Evolutionary conservation across 108 stramenopile genomes (phyloP).

Genomic region (Stephanodiscus minutulus): DNA sequence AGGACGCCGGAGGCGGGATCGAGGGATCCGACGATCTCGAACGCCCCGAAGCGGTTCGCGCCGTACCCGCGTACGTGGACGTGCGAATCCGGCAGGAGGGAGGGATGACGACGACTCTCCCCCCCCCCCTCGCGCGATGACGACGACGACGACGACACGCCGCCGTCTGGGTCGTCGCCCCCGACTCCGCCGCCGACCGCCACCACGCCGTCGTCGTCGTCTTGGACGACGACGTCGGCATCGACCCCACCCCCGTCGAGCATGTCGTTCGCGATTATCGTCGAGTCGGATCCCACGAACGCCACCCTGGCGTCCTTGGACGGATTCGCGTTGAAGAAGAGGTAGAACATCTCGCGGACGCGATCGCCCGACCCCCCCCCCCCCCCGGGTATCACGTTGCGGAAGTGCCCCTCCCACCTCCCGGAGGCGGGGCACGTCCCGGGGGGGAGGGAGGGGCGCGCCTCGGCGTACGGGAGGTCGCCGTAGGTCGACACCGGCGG

Average conservation of each 20-base stretch:
- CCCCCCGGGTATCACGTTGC: conserved; percentile 45
- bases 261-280: conserved; percentile 29
- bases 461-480: conserved; percentile 65
- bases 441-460: conserved; percentile 22
- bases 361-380: conserved; percentile 16
- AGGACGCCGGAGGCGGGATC: conserved; percentile 51
- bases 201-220: conserved; percentile 9
- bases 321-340: conserved; percentile 81
- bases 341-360: conserved; percentile 63
- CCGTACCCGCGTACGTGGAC: conserved; percentile 77
- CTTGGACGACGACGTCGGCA: background rate
- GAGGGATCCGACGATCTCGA: conserved; percentile 79
- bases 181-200: background rate
- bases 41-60: conserved; percentile 80
- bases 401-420: conserved; percentile 78
- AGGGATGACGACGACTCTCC: conserved; percentile 7
- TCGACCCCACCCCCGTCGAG: conserved; percentile 17
- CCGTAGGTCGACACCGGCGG: conserved; percentile 27
- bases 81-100: conserved; percentile 29
- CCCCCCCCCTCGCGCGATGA: conserved; percentile 4
- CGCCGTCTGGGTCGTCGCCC: background rate
- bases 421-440: conserved; percentile 64
- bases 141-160: no score
- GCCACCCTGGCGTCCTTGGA: conserved; percentile 49
- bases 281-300: conserved; percentile 24